Base-by-base conservation (phyloP, 2,329 filamentous ascomycete species). In the Epichloe amarillans region DNA sequence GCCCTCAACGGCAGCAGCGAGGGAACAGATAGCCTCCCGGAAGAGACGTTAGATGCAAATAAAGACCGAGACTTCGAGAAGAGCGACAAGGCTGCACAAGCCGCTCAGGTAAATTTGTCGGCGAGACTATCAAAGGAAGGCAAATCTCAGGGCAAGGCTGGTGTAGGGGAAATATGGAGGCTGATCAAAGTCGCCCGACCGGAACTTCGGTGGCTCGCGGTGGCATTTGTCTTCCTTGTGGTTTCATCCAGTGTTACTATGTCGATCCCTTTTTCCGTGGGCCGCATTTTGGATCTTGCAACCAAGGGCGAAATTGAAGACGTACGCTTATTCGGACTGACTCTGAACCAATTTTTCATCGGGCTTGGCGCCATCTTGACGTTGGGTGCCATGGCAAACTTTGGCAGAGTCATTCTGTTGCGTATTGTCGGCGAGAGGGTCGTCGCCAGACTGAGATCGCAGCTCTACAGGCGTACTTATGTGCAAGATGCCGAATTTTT, bases 401-500 rank as follows among this genome's bases (percentile, higher is more conserved):
- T 95, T 67, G 86, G 89, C 35, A 83, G 93, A 57, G 94, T 98
- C 60, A 84, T 97, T 52, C 83, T 97, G 50, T 77, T 98, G 21
- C 82, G 93, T 26, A 93, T 97, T 54, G 88, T 98, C 7, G 94
- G 93, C 55, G 93, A 98, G 68, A 80, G 93, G 41, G 93, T 98
- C 52, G 93, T 98, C 50, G 84, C 91, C 11, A 81, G 91, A 58
- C 75, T 98, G 50, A 82, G 93, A 54, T 91, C 90, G 15, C 86
- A 88, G 63, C 80, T 98, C 4, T 98, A 95, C 71, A 82, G 88
- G 57, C 82, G 86, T 56, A 98, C 93, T 0, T 95, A 94, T 60
- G 78, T 93, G n/a, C 93, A 98, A 66, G 93, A 98, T 66, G 93
- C 93, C 52, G 93, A 97, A 62, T 98, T 98, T 71, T 98, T 98